phyloP scores from a whole-genome alignment of 2,329 filamentous ascomycete species.

The Penicillium sp. region DNA sequence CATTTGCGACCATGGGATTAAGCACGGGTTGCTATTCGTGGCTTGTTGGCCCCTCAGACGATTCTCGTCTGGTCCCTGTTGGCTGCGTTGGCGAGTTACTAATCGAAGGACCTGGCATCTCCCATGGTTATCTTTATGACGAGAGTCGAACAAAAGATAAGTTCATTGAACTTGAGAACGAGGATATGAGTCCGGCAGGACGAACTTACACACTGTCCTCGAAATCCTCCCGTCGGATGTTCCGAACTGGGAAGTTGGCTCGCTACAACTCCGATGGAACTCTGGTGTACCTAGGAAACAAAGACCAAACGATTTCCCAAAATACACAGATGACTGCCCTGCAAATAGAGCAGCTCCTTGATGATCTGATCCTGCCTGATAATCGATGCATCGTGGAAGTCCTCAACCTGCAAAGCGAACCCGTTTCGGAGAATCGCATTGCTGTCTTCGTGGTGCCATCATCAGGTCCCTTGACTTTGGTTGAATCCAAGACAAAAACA shows the following conservation, averaged over 20 bases:
- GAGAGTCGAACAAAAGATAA: conserved; percentile 55
- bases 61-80: conserved; percentile 38
- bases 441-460: conserved; percentile 30
- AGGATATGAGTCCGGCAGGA: not conserved
- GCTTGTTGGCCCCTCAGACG: conserved; percentile 39
- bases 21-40: conserved; percentile 34
- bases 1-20: conserved; percentile 28
- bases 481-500: conserved; percentile 1
- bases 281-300: conserved; percentile 39
- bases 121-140: conserved; percentile 62
- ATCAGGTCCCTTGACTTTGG: not conserved
- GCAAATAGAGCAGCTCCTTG: conserved; percentile 23
- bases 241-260: conserved; percentile 47
- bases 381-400: conserved; percentile 27
- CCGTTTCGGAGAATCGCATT: conserved; percentile 4
- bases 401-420: conserved; percentile 14
- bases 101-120: conserved; percentile 54
- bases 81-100: conserved; percentile 35
- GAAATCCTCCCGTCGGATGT: conserved; percentile 23
- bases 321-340: conserved; percentile 10
- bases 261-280: conserved; percentile 43
- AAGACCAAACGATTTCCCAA: conserved; percentile 22
- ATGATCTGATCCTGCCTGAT: conserved; percentile 22
- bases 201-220: conserved; percentile 1
- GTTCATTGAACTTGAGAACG: conserved; percentile 54